Evolutionary conservation across 345 rosid genomes (phyloP), one percentile per base, ranked within the genome.

Genomic region (Barbarea vulgaris): DNA sequence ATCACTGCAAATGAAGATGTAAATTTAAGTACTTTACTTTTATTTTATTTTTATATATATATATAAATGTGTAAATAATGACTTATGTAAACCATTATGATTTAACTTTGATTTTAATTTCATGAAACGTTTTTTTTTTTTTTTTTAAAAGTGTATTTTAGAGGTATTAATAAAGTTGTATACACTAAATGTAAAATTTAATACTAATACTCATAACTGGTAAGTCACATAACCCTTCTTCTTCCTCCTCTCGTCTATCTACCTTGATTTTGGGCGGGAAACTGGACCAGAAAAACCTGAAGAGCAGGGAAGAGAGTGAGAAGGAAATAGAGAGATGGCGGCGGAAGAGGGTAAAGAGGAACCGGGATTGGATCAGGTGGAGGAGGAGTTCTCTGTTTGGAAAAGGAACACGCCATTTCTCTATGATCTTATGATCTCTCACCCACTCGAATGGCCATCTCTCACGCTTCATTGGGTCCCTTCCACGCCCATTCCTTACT

Each of bases 391-490:
- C 91, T 27, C 84, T 1, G 84, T 90, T 10, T 95, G 97, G 97
- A 94, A 90, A 72, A 92, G 87, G 85, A 95, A 90, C 86, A 87
- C 93, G n/a, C 93, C 93, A 2, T 83, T 92, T 60, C 89, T 95
- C 66, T 92, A 95, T 79, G 99, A 95, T 58, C 85, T 95, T 55
- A 83, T 95, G 54, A 83, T 95, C 30, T 90, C 96, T 67, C 92
- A 90, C 69, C 91, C 97, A 5, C 90, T 92, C 4, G 99, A 92
- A 82, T 90, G 97, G 96, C 97, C 99, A 0, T 95, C 97, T 44
- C 96, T 92, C n/a, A 92, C 97, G 50, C 92, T 92, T 72, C 91
- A 95, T 31, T 95, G 99, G 99, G 84, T 90, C 7, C 97, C 97
- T 0, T 70, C 89, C 0, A 37, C 79, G 2, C 84, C 91, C 11